These are phyloP conservation scores for Amanita subjunquillea DNA, from an alignment of 768 basidiomycete species.

Conservation along the genomic window DNA sequence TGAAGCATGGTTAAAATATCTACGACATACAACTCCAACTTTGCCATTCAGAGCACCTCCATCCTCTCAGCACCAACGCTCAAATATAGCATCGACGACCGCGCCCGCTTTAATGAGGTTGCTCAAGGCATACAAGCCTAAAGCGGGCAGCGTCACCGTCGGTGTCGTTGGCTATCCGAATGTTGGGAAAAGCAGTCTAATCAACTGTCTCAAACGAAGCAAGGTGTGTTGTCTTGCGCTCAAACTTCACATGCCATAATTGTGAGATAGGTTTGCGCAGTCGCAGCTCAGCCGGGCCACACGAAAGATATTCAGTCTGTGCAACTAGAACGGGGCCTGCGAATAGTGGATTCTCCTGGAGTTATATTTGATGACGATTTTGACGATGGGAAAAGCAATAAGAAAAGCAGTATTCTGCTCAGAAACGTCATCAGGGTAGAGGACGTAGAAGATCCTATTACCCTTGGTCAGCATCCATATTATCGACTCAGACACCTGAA, in stretches of 20 bases:
- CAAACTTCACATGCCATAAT: neutral
- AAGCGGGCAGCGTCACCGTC: constrained; percentile 63
- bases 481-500: neutral
- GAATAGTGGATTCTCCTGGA: constrained; percentile 92
- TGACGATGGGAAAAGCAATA: constrained; percentile 30
- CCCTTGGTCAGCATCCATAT: constrained; percentile 47
- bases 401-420: constrained; percentile 60
- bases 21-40: constrained; percentile 89
- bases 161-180: constrained; percentile 97
- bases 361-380: constrained; percentile 85
- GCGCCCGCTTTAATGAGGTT: constrained; percentile 71
- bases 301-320: constrained; percentile 89
- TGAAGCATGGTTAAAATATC: constrained; percentile 79
- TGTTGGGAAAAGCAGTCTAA: constrained; percentile 91
- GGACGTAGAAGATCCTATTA: constrained; percentile 83
- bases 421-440: constrained; percentile 89
- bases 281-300: constrained; percentile 91
- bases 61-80: constrained; percentile 66
- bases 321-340: constrained; percentile 85
- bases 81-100: constrained; percentile 70
- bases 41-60: constrained; percentile 82
- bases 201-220: constrained; percentile 84
- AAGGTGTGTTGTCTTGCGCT: constrained; percentile 35
- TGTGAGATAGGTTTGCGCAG: constrained; percentile 64
- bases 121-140: constrained; percentile 75